Evolutionary conservation across 495 filamentous ascomycete genomes (phyloP), one percentile per base, ranked within the genome.

Genomic region (Aspergillus asperescens): DNA sequence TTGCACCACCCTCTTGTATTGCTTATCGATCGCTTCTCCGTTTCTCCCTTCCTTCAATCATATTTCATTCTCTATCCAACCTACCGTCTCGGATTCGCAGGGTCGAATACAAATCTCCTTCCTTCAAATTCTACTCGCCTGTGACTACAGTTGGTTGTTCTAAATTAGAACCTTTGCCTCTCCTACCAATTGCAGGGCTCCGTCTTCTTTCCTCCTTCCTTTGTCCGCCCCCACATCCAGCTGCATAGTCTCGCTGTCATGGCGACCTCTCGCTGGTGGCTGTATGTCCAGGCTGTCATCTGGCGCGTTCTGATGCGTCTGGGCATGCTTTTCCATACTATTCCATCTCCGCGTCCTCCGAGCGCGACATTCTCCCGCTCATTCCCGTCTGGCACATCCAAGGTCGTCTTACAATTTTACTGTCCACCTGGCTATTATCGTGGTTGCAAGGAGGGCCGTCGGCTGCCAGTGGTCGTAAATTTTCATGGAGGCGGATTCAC

Each of bases 401-500:
- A 62, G 7, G 79, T 94, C 48, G 66, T 69, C n/a, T 72, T 95
- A 7, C 77, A 85, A n/a, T 91, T 96, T 67, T 95, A 94, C 69
- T 78, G 84, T 1, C 90, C 90, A 0, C 63, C 73, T 12, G 75
- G 77, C 18, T 92, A 90, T 58, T 54, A 66, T 3, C 27, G 61
- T 7, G 54, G 58, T 24, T 59, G 58, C 38, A 63, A 71, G 50
- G 62, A 70, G 7, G 72, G 72, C 42, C 69, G 68, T 52, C 67
- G 63, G 7, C 68, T 65, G 19, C 86, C 87, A 0, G 79, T 82
- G 0, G 75, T 89, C 5, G 76, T 90, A 54, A 89, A 90, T 55
- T 87, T 86, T 62, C 76, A 90, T 58, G 88, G 88, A 15, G 88
- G 88, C 27, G 88, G 87, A 1, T 92, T 90, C 59, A 89, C 84